phyloP scores from a whole-genome alignment of 106 monocot species.

The Allium fistulosum region DNA sequence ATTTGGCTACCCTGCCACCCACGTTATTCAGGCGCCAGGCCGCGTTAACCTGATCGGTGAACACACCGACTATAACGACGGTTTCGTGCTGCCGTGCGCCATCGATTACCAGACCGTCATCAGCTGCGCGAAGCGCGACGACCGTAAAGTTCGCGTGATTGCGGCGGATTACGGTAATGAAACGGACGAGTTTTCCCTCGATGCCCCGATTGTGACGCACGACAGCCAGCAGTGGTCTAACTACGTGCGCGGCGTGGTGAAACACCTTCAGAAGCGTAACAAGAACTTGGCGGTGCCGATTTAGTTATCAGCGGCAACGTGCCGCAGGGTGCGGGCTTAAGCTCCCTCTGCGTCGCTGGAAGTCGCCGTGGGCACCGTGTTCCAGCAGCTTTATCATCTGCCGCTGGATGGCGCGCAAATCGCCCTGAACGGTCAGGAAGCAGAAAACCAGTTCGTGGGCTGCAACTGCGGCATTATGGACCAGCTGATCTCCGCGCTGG shows the following conservation, averaged over 20 bases:
- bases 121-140: neutral
- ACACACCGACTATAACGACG: conserved; percentile 1
- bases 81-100: neutral
- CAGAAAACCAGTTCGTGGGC: neutral
- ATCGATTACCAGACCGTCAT: neutral
- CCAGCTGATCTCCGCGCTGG: neutral
- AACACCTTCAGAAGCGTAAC: neutral
- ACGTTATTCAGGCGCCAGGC: neutral
- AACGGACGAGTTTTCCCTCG: neutral
- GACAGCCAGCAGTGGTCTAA: neutral
- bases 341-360: neutral
- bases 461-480: neutral
- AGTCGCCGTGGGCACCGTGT: neutral
- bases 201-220: neutral
- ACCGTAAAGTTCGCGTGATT: neutral
- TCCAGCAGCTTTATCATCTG: neutral
- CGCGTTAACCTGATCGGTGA: neutral
- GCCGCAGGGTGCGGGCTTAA: neutral
- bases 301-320: neutral
- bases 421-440: neutral
- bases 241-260: neutral
- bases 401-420: neutral
- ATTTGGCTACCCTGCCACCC: neutral
- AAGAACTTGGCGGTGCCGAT: too few relatives aligned
- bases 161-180: neutral